phyloP scores from a whole-genome alignment of 2,329 filamentous ascomycete genomes.

The Beauveria sp. region DNA sequence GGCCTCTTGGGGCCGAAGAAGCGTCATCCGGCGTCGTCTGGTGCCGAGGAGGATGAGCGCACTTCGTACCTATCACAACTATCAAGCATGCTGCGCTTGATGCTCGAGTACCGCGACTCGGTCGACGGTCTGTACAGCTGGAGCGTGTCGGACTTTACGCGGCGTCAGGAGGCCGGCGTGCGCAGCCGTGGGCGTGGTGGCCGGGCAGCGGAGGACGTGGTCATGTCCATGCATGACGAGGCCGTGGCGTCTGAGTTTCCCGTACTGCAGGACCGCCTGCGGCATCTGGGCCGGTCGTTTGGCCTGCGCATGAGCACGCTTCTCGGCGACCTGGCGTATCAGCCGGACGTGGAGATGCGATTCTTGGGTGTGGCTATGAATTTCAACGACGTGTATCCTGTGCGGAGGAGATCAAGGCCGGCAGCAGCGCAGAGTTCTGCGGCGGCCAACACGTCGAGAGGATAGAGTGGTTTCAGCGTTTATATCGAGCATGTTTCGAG shows the following conservation, averaged over 20 bases:
- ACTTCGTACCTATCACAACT: slow-evolving; percentile 83
- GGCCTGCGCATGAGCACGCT: slow-evolving; percentile 68
- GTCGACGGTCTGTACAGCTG: slow-evolving; percentile 93
- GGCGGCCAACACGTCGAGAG: not conserved
- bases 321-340: slow-evolving; percentile 83
- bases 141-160: slow-evolving; percentile 88
- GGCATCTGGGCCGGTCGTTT: slow-evolving; percentile 68
- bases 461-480: not conserved
- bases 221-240: slow-evolving; percentile 35
- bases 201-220: slow-evolving; percentile 19
- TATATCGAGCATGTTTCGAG: not conserved
- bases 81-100: slow-evolving; percentile 84
- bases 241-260: slow-evolving; percentile 61
- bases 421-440: not conserved
- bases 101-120: slow-evolving; percentile 88
- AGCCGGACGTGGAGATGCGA: slow-evolving; percentile 89
- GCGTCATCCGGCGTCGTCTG: slow-evolving; percentile 12
- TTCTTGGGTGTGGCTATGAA: slow-evolving; percentile 98
- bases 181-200: slow-evolving; percentile 53
- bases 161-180: slow-evolving; percentile 76
- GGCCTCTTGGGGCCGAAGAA: slow-evolving; percentile 72
- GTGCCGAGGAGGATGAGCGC: slow-evolving; percentile 51
- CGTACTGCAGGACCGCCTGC: slow-evolving; percentile 65
- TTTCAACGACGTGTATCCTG: slow-evolving; percentile 84
- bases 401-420: not conserved